Evolutionary conservation across 208 protist species (phyloP).

Genomic region (Leptomonas pyrrhocoris): DNA sequence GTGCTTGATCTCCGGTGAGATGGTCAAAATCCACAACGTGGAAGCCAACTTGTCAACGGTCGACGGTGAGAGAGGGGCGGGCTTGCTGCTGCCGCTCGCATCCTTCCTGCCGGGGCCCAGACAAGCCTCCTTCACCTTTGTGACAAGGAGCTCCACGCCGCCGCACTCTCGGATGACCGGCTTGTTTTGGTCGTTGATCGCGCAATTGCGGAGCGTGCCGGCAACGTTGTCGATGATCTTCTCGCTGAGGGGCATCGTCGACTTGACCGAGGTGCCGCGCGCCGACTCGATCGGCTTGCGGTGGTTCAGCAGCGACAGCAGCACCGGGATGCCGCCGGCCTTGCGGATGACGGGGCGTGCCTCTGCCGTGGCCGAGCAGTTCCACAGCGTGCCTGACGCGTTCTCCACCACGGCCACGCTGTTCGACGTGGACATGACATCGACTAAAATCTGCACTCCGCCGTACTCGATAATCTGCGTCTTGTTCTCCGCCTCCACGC

Average conservation of each 20-base stretch:
- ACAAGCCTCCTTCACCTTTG: conserved; percentile 59
- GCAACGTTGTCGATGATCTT: conserved; percentile 92
- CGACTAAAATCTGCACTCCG: conserved; percentile 80
- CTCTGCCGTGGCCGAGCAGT: conserved; percentile 89
- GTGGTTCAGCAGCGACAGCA: conserved; percentile 72
- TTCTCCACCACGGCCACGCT: conserved; percentile 90
- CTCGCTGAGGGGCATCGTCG: conserved; percentile 46
- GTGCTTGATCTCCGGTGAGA: conserved; percentile 91
- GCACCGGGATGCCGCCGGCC: conserved; percentile 76
- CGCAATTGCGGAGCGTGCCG: conserved; percentile 92
- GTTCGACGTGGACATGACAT: conserved; percentile 66
- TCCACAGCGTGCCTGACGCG: conserved; percentile 91
- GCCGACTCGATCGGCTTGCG: conserved; percentile 36
- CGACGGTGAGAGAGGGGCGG: conserved; percentile 34
- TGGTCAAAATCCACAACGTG: conserved; percentile 92
- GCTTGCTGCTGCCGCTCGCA: not conserved
- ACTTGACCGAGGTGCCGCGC: conserved; percentile 12
- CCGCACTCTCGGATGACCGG: conserved; percentile 81
- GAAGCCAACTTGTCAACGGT: conserved; percentile 90
- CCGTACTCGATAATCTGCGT: conserved; percentile 88
- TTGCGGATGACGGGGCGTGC: conserved; percentile 84
- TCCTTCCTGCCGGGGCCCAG: conserved; percentile 13
- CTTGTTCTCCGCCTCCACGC: conserved; percentile 93
- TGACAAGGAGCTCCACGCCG: conserved; percentile 82
- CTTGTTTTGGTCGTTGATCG: conserved; percentile 94